Conservation (phyloP, 2,329 filamentous ascomycete genomes). For the Truncatella angustata region DNA sequence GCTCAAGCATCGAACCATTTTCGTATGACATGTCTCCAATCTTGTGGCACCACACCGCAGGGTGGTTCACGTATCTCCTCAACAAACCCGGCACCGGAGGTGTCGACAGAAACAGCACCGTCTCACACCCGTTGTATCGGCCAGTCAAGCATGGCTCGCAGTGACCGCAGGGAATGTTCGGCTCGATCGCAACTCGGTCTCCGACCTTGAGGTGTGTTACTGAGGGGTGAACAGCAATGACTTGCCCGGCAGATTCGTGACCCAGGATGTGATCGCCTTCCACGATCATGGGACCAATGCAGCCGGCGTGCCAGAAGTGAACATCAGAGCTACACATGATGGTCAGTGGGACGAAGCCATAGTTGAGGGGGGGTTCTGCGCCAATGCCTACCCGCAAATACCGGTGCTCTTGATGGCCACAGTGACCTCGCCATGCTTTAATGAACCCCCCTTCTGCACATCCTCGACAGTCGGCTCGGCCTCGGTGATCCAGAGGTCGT, state of each 20-base stretch:
- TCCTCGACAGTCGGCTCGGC: constrained; percentile 74
- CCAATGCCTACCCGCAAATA: constrained; percentile 74
- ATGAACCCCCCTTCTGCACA: constrained; percentile 63
- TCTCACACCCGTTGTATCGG: constrained; percentile 91
- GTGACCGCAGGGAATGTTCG: constrained; percentile 85
- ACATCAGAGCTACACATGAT: constrained; percentile 70
- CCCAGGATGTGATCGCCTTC: constrained; percentile 85
- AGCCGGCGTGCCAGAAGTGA: constrained; percentile 95
- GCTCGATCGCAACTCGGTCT: constrained; percentile 91
- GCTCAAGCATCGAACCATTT: constrained; percentile 87
- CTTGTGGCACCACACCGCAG: constrained; percentile 93
- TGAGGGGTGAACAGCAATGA: constrained; percentile 78
- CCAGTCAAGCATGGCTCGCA: constrained; percentile 92
- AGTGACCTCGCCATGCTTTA: constrained; percentile 82
- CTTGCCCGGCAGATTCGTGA: constrained; percentile 85
- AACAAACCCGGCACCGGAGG: constrained; percentile 85
- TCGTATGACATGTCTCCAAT: constrained; percentile 91
- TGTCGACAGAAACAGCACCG: constrained; percentile 83
- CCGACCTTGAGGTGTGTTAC: constrained; percentile 77
- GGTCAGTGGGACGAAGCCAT: background rate
- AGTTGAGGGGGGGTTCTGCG: background rate
- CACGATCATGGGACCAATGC: constrained; percentile 96
- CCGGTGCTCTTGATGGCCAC: constrained; percentile 90
- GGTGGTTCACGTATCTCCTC: constrained; percentile 91
- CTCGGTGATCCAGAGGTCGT: constrained; percentile 86